Evolutionary conservation across 2,329 filamentous ascomycete genomes (phyloP), one percentile per base, ranked within the genome.

Genomic region (Phialophora expanda): DNA sequence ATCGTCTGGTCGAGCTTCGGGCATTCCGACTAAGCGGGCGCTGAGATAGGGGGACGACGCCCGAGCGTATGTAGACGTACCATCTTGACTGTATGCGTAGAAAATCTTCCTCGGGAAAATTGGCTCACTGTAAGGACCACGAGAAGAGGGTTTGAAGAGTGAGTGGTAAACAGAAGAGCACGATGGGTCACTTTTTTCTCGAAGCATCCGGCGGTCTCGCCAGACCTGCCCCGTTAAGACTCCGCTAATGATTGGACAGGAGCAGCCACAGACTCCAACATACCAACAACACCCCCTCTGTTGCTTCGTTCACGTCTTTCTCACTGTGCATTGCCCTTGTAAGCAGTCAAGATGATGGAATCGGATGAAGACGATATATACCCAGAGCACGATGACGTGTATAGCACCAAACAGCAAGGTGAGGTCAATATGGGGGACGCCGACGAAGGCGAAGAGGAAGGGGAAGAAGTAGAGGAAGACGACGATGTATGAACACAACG

Each of bases 401-500:
- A 70, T 30, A 58, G 56, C n/a, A 55, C 65, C 20, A 38, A 41
- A 48, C 55, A 55, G 22, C 62, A 68, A 22, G 51, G 56, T 50
- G 70, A 71, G 50, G 64, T 69, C 14, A 73, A 74, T 17, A 76
- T 76, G 66, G 70, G 72, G 44, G 66, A 73, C 14, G 72, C 73
- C 38, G 73, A 75, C 46, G 69, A 71, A 61, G 64, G 69, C 48
- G 67, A 71, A 64, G 66, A 72, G 56, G 63, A 73, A 63, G 64
- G 66, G 55, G 69, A 69, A 64, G 67, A 72, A 60, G 72, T 72
- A 24, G 74, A 75, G 44, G 74, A 76, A 65, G 76, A 79, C 48
- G 73, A 70, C 66, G 75, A 79, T 64, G 75, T 77, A 66, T 72
- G 71, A 73, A 75, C 56, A 73, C 77, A 44, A 17, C 12, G 22